These are phyloP conservation scores for Suillus discolor DNA, from an alignment of 768 basidiomycete genomes.

Conservation along the genomic window DNA sequence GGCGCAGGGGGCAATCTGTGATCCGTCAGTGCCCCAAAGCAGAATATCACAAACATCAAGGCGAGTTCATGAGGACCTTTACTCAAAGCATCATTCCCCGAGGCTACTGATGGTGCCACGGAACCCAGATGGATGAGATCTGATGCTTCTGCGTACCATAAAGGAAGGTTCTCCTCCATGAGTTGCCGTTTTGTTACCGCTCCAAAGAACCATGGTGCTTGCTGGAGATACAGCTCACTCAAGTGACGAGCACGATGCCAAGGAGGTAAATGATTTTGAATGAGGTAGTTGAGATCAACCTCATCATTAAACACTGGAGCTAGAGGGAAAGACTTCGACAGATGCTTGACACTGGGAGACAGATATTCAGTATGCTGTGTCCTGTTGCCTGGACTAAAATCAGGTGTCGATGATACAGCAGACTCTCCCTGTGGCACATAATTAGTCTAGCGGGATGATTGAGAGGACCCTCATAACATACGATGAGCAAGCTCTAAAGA, in stretches of 20 bases:
- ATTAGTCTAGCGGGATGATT: background rate
- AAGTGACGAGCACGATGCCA: conserved; percentile 61
- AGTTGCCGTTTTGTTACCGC: conserved; percentile 66
- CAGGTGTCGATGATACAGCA: conserved; percentile 5
- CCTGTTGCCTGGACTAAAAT: background rate
- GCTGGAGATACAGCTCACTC: conserved; percentile 71
- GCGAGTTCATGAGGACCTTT: conserved; percentile 61
- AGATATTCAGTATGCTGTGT: conserved; percentile 15
- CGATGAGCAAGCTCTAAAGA: conserved; percentile 56
- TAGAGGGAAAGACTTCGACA: conserved; percentile 53
- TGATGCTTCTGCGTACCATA: conserved; percentile 61
- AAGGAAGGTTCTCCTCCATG: conserved; percentile 63
- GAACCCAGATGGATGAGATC: conserved; percentile 28
- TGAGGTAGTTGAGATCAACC: conserved; percentile 48
- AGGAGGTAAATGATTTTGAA: conserved; percentile 55
- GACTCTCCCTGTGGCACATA: conserved; percentile 27
- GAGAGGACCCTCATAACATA: conserved; percentile 32
- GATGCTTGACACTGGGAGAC: conserved; percentile 23
- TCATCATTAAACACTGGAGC: conserved; percentile 36
- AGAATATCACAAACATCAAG: conserved; percentile 62
- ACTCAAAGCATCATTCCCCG: conserved; percentile 17
- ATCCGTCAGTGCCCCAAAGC: conserved; percentile 64
- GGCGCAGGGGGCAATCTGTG: conserved; percentile 51
- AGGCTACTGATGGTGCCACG: conserved; percentile 20
- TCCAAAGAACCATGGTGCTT: conserved; percentile 81